These are phyloP conservation scores for Cordyceps cicadae DNA, from an alignment of 2,329 filamentous ascomycete species.

Conservation along the genomic window DNA sequence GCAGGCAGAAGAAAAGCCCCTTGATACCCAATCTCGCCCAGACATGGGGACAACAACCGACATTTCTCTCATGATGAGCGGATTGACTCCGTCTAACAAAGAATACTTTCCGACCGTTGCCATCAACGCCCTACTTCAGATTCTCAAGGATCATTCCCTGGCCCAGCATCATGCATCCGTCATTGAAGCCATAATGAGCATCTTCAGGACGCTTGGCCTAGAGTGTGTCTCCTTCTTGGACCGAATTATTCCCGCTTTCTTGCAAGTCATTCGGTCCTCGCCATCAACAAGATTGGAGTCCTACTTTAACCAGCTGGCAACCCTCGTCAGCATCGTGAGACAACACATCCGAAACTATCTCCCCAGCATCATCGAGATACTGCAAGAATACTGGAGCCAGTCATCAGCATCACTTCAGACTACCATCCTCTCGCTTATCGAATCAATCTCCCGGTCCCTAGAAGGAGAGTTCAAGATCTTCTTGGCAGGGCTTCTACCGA, in stretches of 20 bases:
- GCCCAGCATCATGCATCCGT: constrained; percentile 87
- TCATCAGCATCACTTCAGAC: constrained; percentile 73
- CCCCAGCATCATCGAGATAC: constrained; percentile 73
- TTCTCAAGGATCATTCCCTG: constrained; percentile 84
- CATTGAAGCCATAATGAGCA: constrained; percentile 97
- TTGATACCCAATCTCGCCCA: constrained; percentile 64
- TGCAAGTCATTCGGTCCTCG: constrained; percentile 78
- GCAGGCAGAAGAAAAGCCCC: constrained; percentile 82
- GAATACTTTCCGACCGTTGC: constrained; percentile 98
- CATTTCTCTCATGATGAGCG: constrained; percentile 96
- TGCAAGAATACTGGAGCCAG: constrained; percentile 84
- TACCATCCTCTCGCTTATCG: constrained; percentile 85
- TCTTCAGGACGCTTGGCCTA: constrained; percentile 90
- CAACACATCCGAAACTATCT: constrained; percentile 93
- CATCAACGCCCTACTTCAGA: constrained; percentile 87
- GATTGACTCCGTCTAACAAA: constrained; percentile 90
- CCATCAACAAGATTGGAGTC: constrained; percentile 74
- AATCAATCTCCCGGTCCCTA: constrained; percentile 85
- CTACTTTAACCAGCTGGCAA: constrained; percentile 94
- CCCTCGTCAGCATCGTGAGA: constrained; percentile 87
- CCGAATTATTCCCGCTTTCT: constrained; percentile 88
- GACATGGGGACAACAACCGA: constrained; percentile 69
- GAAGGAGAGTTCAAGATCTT: constrained; percentile 99
- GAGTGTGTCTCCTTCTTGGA: constrained; percentile 94
- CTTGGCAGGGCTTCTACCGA: constrained; percentile 74